These are phyloP conservation scores for Echinosophora koreensis DNA, from an alignment of 306 rosid genomes.

Conservation along the genomic window DNA sequence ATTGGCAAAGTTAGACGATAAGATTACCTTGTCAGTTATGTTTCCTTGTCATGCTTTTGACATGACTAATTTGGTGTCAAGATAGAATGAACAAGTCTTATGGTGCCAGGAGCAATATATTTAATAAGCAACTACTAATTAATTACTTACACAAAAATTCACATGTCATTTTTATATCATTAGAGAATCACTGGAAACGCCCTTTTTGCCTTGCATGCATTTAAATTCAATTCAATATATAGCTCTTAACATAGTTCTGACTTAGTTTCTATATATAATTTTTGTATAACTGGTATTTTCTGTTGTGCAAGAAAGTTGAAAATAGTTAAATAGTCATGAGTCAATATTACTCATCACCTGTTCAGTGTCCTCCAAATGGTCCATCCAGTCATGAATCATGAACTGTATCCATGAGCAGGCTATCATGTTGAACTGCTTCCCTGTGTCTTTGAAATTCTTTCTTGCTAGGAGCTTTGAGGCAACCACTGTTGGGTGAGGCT, in stretches of 20 bases:
- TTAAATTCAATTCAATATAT: background rate
- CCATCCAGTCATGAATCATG: slow-evolving; percentile 91
- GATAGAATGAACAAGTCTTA: background rate
- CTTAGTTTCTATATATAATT: no score
- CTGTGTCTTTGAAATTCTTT: slow-evolving; percentile 63
- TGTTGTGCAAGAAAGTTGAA: background rate
- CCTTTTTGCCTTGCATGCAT: no score
- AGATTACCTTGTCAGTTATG: background rate
- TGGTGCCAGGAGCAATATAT: no score
- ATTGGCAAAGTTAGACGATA: slow-evolving; percentile 18
- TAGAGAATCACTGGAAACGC: background rate
- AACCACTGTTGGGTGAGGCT: slow-evolving; percentile 74
- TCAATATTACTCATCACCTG: slow-evolving; percentile 52
- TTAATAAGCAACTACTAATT: no score
- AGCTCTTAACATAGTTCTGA: background rate
- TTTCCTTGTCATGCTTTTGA: background rate
- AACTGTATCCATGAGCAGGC: slow-evolving; percentile 85
- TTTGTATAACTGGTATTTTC: background rate
- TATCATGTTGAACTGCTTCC: slow-evolving; percentile 82
- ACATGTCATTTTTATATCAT: background rate
- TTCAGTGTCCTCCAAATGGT: slow-evolving; percentile 81
- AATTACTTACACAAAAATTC: background rate
- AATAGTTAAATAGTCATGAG: no score
- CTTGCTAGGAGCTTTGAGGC: slow-evolving; percentile 76
- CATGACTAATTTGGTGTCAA: background rate